Base-by-base conservation (phyloP, 495 filamentous ascomycete species). In the Cairneyella variabilis region DNA sequence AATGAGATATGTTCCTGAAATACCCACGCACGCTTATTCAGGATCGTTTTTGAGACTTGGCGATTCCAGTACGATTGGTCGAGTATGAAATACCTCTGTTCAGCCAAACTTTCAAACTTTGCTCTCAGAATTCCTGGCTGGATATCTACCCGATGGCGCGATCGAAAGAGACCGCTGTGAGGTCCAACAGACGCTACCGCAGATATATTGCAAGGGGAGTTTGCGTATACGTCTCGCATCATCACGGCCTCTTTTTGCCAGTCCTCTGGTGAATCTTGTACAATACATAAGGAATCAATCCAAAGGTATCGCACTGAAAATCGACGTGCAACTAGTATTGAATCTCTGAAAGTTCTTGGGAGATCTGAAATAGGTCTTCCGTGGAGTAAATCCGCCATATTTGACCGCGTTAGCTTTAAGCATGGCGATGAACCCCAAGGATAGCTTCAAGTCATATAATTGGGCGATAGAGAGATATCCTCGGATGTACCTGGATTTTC, bases 201-300 rank as follows among this genome's bases (percentile, higher is more conserved):
- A 16, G 52, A 22, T 9, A 59, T 53, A 10, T 21, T 59, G 17
- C 26, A 40, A 23, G 5, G 23, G 2, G 39, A 45, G 22, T 48
- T 28, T 16, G 27, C n/a, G 27, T 65, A 67, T 9, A 67, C 55
- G 10, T 49, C 10, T 2, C 50, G 46, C 71, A 74, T 74, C 5
- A 48, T 43, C 7, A 59, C 57, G n/a, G 70, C 64, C 47, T 74
- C 68, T 28, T 47, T 51, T 32, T 64, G 41, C 71, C 71, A 74
- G 32, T 74, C 71, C 21, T 54, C 50, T 26, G 30, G 43, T 32
- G 62, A 58, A 37, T 69, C 66, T n/a, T n/a, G n/a, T n/a, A n/a
- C n/a, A n/a, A n/a, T n/a, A n/a, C n/a, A n/a, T n/a, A n/a, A n/a
- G n/a, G 51, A 68, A 64, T 25, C 66, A 18, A 22, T 66, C 68